A percentile compares a stretch with the other conserved stretches of the same genome.
These are phyloP conservation scores for Anaeromyces robustus DNA, from an alignment of 192 early-diverging fungal genomes.

Conservation along the genomic window DNA sequence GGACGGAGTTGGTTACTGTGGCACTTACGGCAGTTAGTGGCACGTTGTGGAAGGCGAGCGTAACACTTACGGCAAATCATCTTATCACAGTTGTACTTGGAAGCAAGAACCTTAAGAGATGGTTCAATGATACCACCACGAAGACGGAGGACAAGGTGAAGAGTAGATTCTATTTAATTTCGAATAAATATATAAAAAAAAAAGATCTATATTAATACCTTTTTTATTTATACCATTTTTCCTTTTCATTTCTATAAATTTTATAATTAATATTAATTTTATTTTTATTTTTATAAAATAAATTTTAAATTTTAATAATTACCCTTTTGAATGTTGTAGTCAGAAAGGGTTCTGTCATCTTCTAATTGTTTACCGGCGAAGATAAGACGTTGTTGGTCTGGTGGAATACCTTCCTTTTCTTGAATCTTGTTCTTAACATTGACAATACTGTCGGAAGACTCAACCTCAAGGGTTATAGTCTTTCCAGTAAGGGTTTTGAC, in stretches of 20 bases:
- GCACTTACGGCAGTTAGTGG: conserved; percentile 99
- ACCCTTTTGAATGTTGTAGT: conserved; percentile 99
- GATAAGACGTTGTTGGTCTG: conserved; percentile 98
- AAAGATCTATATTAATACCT: too few relatives aligned
- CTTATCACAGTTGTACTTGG: conserved; percentile 99
- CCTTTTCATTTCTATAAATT: too few relatives aligned
- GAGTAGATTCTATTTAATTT: conserved; percentile 55
- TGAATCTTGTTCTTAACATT: conserved; percentile 92
- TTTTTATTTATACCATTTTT: too few relatives aligned
- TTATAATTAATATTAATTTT: too few relatives aligned
- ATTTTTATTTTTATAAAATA: too few relatives aligned
- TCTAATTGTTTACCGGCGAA: conserved; percentile 99
- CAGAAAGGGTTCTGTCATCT: conserved; percentile 91
- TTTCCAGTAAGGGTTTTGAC: conserved; percentile 67
- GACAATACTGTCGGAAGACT: conserved; percentile 82
- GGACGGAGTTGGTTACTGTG: conserved; percentile 91
- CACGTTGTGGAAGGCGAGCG: conserved; percentile 95
- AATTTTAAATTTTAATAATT: background rate
- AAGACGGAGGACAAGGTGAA: conserved; percentile 90
- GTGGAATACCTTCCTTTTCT: conserved; percentile 97
- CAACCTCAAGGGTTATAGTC: conserved; percentile 71
- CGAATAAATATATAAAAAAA: too few relatives aligned
- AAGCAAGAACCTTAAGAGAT: conserved; percentile 92
- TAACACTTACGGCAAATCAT: conserved; percentile 99
- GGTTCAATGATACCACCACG: conserved; percentile 98